Conservation (phyloP, 2,329 filamentous ascomycete genomes). For the Colletotrichum tamarilloi region DNA sequence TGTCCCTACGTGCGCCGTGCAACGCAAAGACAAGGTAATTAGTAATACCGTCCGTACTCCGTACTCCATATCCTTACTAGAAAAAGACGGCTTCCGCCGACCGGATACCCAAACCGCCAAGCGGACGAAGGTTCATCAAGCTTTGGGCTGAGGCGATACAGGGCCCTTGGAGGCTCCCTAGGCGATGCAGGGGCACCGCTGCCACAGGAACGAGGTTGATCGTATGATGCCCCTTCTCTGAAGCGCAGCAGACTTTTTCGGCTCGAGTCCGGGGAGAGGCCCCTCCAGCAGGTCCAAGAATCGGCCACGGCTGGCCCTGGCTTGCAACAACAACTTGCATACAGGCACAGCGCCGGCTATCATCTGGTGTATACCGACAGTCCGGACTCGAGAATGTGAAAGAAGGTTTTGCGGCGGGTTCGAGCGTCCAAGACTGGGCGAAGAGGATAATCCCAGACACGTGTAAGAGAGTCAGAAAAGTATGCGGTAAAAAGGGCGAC, state of each 20-base stretch:
- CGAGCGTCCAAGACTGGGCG: background rate
- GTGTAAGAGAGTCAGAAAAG: slow-evolving; percentile 2
- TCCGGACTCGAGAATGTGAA: slow-evolving; percentile 10
- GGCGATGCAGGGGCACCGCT: slow-evolving; percentile 4
- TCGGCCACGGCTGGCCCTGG: background rate
- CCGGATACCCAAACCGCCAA: slow-evolving; percentile 23
- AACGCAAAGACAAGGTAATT: background rate
- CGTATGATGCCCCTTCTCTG: slow-evolving; percentile 22
- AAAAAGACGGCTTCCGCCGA: background rate
- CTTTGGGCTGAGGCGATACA: slow-evolving; percentile 24
- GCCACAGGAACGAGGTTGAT: background rate
- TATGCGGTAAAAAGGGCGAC: background rate
- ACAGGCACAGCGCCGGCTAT: slow-evolving; percentile 20
- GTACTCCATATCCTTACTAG: background rate
- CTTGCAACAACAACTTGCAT: background rate
- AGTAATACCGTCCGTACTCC: background rate
- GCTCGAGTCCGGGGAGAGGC: slow-evolving; percentile 2
- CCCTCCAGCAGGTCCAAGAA: background rate
- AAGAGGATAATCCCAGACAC: slow-evolving; percentile 18
- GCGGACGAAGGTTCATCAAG: slow-evolving; percentile 19
- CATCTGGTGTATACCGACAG: slow-evolving; percentile 21
- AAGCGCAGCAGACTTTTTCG: slow-evolving; percentile 15
- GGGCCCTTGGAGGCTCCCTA: background rate
- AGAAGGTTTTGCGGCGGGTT: slow-evolving; percentile 23
- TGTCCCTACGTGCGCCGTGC: background rate